Conservation (phyloP, 176 grass and related monocot species). For the Phoenix roebelenii region DNA sequence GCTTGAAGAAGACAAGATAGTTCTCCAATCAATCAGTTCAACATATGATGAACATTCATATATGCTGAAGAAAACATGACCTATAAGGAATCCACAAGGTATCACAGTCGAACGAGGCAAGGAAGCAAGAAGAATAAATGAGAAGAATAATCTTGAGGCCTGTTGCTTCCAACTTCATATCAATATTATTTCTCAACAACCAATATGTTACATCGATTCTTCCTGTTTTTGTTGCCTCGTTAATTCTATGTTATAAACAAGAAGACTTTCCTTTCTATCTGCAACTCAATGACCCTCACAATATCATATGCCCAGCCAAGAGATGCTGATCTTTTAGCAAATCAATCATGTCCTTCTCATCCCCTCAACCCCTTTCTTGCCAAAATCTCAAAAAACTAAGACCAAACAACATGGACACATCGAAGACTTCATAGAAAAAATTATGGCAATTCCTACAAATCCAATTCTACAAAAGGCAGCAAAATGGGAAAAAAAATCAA, state of each 20-base stretch:
- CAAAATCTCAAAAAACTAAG: constrained; percentile 72
- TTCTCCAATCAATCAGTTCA: no score
- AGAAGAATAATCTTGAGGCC: not conserved
- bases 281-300: not conserved
- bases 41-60: no score
- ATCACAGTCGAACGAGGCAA: not conserved
- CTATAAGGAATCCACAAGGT: no score
- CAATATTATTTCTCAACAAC: constrained; percentile 1
- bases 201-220: constrained; percentile 1
- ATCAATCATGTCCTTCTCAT: constrained; percentile 20
- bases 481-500: constrained; percentile 15
- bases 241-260: not conserved
- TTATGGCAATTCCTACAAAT: constrained; percentile 43
- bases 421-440: constrained; percentile 15
- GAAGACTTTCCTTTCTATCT: not conserved
- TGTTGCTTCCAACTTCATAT: not conserved
- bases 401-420: constrained; percentile 36
- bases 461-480: constrained; percentile 34
- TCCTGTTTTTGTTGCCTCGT: not conserved
- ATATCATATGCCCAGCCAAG: no score
- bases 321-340: constrained; percentile 16
- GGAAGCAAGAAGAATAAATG: not conserved
- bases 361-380: constrained; percentile 43
- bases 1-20: no score
- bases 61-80: no score